Base-by-base conservation (phyloP, 2,329 filamentous ascomycete species). In the Furcasterigmium sp. region DNA sequence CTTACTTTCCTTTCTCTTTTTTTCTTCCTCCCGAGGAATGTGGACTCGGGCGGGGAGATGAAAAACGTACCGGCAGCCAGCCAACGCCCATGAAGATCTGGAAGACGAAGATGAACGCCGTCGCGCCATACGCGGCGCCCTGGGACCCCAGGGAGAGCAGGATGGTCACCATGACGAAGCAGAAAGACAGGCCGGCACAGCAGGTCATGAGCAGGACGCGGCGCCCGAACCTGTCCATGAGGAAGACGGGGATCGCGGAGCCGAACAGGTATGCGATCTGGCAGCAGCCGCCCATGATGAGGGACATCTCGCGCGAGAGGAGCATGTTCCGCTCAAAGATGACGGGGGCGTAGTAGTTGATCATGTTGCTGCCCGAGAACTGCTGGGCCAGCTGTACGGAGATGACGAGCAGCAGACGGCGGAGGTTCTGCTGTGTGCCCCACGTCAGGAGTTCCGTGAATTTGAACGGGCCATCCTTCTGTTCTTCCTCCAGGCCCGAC, bases 251-350 rank as follows among this genome's bases (percentile, higher is more conserved):
- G 41, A 69, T 68, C 2, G 60, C 54, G 0, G 62, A 65, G 8
- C 64, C 65, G 13, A 65, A 56, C 8, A 70, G 52, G 42, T 67
- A 71, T 0, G 60, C 64, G 37, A 59, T 57, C 18, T 61, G 61
- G 23, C 59, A 63, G 41, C 58, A 64, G 4, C 76, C 75, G 18
- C 72, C 74, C 2, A 80, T 59, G 5, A 80, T 66, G 30, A 79
- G 58, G 25, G 74, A 72, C 26, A 78, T 56, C n/a, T 74, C 66
- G 2, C 69, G 64, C 11, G 57, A 56, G 4, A 72, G 47, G 2
- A 56, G 50, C 59, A 70, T 67, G 9, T 57, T 61, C 2, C 60
- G 49, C 35, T 67, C 53, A 37, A 65, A 66, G 17, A 71, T 60
- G 1, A 61, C 53, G 0, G 68, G 62, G 0, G 61, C 59, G 35